Base-by-base conservation (phyloP, 148 eudicot species). In the Chenopodium formosanum region DNA sequence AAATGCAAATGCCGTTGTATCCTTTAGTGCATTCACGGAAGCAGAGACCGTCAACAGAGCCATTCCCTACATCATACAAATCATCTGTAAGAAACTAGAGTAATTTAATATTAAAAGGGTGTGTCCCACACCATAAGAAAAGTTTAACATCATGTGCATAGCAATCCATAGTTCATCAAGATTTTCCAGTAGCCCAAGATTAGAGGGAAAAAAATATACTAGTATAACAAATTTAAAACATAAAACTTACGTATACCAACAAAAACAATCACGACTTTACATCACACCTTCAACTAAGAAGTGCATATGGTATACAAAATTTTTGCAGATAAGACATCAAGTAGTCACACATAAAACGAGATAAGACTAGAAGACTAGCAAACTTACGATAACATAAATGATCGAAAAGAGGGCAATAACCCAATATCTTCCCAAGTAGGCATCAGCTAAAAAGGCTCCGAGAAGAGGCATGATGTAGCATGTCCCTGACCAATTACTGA, bases 401-500 rank as follows among this genome's bases (percentile, higher is more conserved):
- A 83, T 83, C 0, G 91, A 91, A 87, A 91, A 92, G 72, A 77
- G 31, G 53, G 94, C 97, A 83, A 92, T 92, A 50, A 92, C 92
- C 90, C 88, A 85, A 62, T 92, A 92, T 91, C 94, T 82, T 63
- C 97, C 97, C 81, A 81, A 75, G 80, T 86, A 92, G 46, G 97
- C 86, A 86, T 92, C 97, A 34, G 97, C 97, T 37, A 91, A 62
- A 65, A 92, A 92, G 40, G 97, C 94, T 25, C 97, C 97, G 11
- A 92, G 73, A 79, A 92, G 86, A 19, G 97, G 94, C 53, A 87
- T 91, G 82, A 90, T 52, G 65, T 91, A 91, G 89, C 92, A 91
- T 4, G 97, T 92, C 34, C 97, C 97, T 0, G 94, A 91, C 94
- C 97, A 92, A 71, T 89, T 92, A 17, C 86, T 92, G 63, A 92